phyloP scores from a whole-genome alignment of 257 asterid species.

The Rehmannia glutinosa region DNA sequence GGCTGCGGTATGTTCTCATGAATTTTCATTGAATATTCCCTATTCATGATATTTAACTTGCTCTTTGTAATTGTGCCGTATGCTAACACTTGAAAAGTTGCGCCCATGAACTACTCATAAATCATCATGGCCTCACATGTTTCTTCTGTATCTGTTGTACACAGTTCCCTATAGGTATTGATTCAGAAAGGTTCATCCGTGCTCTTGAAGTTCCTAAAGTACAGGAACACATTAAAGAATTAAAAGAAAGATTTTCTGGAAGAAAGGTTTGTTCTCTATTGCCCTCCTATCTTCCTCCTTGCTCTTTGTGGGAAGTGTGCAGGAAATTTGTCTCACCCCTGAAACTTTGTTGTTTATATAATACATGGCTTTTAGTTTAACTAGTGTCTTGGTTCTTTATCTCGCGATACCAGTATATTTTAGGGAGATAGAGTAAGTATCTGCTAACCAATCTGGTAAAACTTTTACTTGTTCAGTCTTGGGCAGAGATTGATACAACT shows the following conservation, averaged over 20 bases:
- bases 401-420: background rate
- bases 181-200: conserved; percentile 79
- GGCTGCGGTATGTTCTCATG: conserved; percentile 67
- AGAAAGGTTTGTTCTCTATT: conserved; percentile 57
- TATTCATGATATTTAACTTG: conserved; percentile 12
- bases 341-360: too few relatives aligned
- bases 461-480: background rate
- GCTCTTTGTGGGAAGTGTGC: too few relatives aligned
- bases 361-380: background rate
- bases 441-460: conserved; percentile 7
- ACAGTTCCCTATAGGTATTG: conserved; percentile 94
- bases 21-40: background rate
- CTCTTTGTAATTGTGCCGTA: conserved; percentile 9
- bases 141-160: conserved; percentile 24
- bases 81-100: too few relatives aligned
- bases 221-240: conserved; percentile 57
- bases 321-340: too few relatives aligned
- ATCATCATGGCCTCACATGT: conserved; percentile 11
- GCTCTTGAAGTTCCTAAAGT: conserved; percentile 65
- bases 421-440: background rate
- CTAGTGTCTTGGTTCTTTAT: background rate
- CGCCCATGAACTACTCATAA: conserved; percentile 4
- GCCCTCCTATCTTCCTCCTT: too few relatives aligned
- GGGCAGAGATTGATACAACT: conserved; percentile 8
- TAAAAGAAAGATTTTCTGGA: conserved; percentile 78